A percentile compares a stretch with the other conserved stretches of the same genome.
phyloP scores from a whole-genome alignment of 108 stramenopile genomes.

The Nitzschia sp. region DNA sequence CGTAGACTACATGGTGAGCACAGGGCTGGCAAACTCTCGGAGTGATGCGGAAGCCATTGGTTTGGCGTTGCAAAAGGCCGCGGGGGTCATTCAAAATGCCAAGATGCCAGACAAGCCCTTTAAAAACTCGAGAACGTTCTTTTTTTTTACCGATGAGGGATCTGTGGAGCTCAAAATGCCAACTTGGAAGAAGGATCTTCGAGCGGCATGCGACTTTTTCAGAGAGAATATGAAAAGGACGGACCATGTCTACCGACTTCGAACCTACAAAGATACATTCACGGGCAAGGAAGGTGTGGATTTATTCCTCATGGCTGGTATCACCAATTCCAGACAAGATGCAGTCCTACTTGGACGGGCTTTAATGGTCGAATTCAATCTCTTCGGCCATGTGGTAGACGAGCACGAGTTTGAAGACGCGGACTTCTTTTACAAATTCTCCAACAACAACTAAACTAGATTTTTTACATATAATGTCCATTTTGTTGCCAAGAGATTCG shows the following conservation, averaged over 20 bases:
- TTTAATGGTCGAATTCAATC: conserved; percentile 38
- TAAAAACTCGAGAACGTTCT: neutral
- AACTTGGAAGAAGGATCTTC: conserved; percentile 14
- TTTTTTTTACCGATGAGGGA: neutral
- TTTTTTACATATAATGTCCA: too few relatives aligned
- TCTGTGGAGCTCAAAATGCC: neutral
- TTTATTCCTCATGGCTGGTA: conserved; percentile 41
- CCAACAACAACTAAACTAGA: conserved; percentile 15
- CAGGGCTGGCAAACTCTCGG: conserved; percentile 40
- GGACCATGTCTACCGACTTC: conserved; percentile 3
- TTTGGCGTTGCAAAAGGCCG: conserved; percentile 5
- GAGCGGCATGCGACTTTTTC: conserved; percentile 28
- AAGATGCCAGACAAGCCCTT: neutral
- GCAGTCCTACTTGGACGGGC: conserved; percentile 52
- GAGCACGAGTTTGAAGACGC: conserved; percentile 58
- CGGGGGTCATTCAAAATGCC: conserved; percentile 7
- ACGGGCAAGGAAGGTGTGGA: conserved; percentile 52
- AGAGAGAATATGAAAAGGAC: conserved; percentile 19
- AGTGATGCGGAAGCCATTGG: conserved; percentile 45
- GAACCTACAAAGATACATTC: conserved; percentile 43
- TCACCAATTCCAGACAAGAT: conserved; percentile 46
- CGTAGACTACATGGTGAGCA: conserved; percentile 54
- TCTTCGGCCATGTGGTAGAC: conserved; percentile 43
- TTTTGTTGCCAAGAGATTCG: too few relatives aligned
- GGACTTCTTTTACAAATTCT: conserved; percentile 45